A percentile compares a stretch with the other conserved stretches of the same genome.
Evolutionary conservation across 1,284 basidiomycete genomes (phyloP).

Genomic region (Ustilago shanxiensis): DNA sequence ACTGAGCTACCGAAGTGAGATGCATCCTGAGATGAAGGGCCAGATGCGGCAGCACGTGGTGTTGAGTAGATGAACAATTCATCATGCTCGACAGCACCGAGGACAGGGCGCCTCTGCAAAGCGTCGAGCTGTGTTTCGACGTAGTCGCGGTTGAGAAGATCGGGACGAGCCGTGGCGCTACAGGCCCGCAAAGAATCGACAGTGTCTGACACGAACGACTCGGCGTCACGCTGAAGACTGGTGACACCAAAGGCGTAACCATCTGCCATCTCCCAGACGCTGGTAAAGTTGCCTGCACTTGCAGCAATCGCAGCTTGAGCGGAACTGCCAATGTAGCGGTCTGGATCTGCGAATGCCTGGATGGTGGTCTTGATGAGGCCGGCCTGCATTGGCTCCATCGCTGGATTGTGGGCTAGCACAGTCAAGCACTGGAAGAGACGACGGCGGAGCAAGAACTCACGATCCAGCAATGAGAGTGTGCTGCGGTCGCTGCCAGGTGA

Average conservation of each 20-base stretch:
- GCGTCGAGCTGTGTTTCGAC: slow-evolving; percentile 82
- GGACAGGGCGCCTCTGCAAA: slow-evolving; percentile 82
- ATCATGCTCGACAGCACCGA: slow-evolving; percentile 89
- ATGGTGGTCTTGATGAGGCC: slow-evolving; percentile 86
- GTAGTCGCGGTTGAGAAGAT: slow-evolving; percentile 81
- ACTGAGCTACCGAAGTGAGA: slow-evolving; percentile 23
- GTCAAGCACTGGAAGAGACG: slow-evolving; percentile 91
- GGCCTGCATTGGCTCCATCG: slow-evolving; percentile 83
- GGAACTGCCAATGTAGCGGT: slow-evolving; percentile 78
- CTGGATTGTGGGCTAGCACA: slow-evolving; percentile 81
- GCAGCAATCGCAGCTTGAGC: slow-evolving; percentile 93
- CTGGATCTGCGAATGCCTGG: slow-evolving; percentile 85
- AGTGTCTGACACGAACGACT: slow-evolving; percentile 52
- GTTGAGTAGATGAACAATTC: slow-evolving; percentile 79
- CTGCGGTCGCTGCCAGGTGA: slow-evolving; percentile 66
- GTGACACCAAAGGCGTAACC: slow-evolving; percentile 94
- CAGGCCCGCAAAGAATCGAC: slow-evolving; percentile 36
- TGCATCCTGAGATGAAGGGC: slow-evolving; percentile 1
- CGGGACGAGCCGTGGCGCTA: slow-evolving; percentile 56
- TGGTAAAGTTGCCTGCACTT: slow-evolving; percentile 85
- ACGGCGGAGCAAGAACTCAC: slow-evolving; percentile 85
- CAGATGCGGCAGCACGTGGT: slow-evolving; percentile 4
- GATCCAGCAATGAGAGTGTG: slow-evolving; percentile 78
- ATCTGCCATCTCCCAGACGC: slow-evolving; percentile 87
- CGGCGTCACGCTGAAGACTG: slow-evolving; percentile 73